Evolutionary conservation across 1,284 basidiomycete species (phyloP).

Genomic region (Sporisorium sorghi): DNA sequence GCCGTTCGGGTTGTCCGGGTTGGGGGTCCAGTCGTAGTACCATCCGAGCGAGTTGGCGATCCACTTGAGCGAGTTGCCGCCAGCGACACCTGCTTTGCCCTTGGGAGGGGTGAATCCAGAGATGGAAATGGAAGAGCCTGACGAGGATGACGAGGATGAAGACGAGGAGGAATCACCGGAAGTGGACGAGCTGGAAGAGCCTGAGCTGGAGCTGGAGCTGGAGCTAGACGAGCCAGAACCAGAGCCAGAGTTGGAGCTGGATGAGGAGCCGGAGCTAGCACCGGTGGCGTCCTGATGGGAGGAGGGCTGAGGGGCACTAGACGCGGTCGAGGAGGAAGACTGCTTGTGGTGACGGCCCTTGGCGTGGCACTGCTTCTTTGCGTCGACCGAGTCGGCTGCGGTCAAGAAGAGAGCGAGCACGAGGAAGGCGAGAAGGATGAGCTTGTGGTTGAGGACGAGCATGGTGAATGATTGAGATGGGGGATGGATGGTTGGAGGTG

Average conservation of each 20-base stretch:
- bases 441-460: slow-evolving; percentile 46
- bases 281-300: slow-evolving; percentile 13
- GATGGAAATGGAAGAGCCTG: slow-evolving; percentile 28
- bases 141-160: slow-evolving; percentile 21
- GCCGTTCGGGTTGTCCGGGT: slow-evolving; percentile 40
- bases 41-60: slow-evolving; percentile 37
- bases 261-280: slow-evolving; percentile 18
- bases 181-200: slow-evolving; percentile 15
- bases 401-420: slow-evolving; percentile 38
- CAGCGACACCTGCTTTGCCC: slow-evolving; percentile 59
- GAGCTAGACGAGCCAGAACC: slow-evolving; percentile 8
- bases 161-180: slow-evolving; percentile 21
- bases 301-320: slow-evolving; percentile 6
- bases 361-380: slow-evolving; percentile 43
- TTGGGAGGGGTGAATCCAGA: slow-evolving; percentile 43
- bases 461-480: slow-evolving; percentile 13
- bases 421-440: slow-evolving; percentile 39
- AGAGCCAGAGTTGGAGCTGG: slow-evolving; percentile 15
- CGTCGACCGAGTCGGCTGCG: slow-evolving; percentile 24
- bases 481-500: neutral
- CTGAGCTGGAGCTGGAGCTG: neutral
- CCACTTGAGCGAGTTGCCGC: slow-evolving; percentile 57
- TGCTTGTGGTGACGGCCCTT: slow-evolving; percentile 28
- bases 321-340: neutral
- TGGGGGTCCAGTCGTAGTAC: slow-evolving; percentile 56